phyloP scores from a whole-genome alignment of 164 flowering plant species.

The Stephania cephalantha region DNA sequence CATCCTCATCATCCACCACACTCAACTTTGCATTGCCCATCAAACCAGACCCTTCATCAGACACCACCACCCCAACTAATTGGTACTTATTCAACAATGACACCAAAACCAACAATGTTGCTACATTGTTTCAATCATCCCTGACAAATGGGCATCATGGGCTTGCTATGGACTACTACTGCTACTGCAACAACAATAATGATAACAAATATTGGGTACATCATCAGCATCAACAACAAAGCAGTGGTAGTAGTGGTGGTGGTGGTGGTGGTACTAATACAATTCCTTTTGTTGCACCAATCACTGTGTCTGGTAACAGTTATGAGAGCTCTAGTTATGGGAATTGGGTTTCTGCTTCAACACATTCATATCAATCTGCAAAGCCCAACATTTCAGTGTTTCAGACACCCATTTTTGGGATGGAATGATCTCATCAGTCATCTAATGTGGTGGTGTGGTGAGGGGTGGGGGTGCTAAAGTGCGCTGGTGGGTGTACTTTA shows the following conservation, averaged over 20 bases:
- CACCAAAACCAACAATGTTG: no score
- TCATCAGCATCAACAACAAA: slow-evolving; percentile 22
- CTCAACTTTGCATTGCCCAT: slow-evolving; percentile 31
- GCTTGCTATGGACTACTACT: slow-evolving; percentile 21
- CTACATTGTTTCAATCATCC: slow-evolving; percentile 5
- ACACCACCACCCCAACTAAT: no score
- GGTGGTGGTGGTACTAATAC: neutral
- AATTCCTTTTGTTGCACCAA: slow-evolving; percentile 24
- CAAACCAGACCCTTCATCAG: slow-evolving; percentile 16
- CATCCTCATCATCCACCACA: slow-evolving; percentile 19
- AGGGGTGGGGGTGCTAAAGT: slow-evolving; percentile 4
- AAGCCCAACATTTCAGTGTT: slow-evolving; percentile 47
- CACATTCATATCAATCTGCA: slow-evolving; percentile 40
- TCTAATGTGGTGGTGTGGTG: slow-evolving; percentile 7
- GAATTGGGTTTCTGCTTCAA: slow-evolving; percentile 33
- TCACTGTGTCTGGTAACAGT: slow-evolving; percentile 14
- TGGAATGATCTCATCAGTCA: slow-evolving; percentile 39
- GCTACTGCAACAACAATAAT: neutral
- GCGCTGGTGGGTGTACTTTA: neutral
- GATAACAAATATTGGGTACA: slow-evolving; percentile 18
- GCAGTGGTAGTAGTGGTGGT: neutral
- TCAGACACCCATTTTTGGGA: slow-evolving; percentile 72
- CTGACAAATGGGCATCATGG: slow-evolving; percentile 1
- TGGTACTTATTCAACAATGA: neutral
- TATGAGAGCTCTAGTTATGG: slow-evolving; percentile 27